Percentiles rank a stretch among this genome's conserved stretches.
These are phyloP conservation scores for Coniochaeta prunicola DNA, from an alignment of 2,329 filamentous ascomycete genomes.

Conservation along the genomic window DNA sequence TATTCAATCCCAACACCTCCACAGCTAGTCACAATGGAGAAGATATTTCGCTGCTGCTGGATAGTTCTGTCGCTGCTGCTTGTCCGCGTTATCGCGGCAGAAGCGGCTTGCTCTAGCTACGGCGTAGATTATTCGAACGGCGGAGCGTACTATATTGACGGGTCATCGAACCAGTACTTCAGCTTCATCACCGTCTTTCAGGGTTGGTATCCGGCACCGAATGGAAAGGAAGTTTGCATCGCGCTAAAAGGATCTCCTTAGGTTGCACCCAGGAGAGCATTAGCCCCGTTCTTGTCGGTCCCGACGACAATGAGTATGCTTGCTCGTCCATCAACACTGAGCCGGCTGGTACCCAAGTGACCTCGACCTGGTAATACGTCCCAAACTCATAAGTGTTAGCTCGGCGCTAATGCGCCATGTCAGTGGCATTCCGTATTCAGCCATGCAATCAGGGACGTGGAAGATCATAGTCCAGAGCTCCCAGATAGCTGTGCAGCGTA, in stretches of 20 bases:
- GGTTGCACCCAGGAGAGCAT: constrained; percentile 26
- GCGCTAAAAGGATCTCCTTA: constrained; percentile 7
- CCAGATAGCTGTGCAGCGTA: constrained; percentile 27
- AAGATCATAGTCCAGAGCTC: constrained; percentile 27
- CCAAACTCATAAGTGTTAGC: neutral
- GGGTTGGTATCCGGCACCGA: constrained; percentile 13
- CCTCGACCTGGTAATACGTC: constrained; percentile 26
- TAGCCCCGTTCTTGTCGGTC: constrained; percentile 25
- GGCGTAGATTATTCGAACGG: constrained; percentile 31
- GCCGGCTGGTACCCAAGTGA: constrained; percentile 24
- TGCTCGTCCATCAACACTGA: constrained; percentile 27
- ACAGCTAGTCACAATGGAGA: constrained; percentile 11
- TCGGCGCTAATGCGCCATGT: neutral
- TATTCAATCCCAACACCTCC: neutral
- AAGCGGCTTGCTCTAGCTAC: constrained; percentile 24
- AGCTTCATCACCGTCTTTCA: constrained; percentile 30
- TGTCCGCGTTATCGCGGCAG: constrained; percentile 7
- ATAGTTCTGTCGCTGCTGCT: constrained; percentile 15
- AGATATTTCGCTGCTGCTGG: constrained; percentile 10
- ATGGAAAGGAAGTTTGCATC: neutral
- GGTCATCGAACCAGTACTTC: constrained; percentile 27
- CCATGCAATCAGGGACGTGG: constrained; percentile 27
- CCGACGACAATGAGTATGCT: constrained; percentile 23
- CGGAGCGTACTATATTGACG: constrained; percentile 29
- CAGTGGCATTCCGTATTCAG: constrained; percentile 27